These are phyloP conservation scores for Annulohypoxylon bovei DNA, from an alignment of 495 filamentous ascomycete genomes.

Conservation along the genomic window DNA sequence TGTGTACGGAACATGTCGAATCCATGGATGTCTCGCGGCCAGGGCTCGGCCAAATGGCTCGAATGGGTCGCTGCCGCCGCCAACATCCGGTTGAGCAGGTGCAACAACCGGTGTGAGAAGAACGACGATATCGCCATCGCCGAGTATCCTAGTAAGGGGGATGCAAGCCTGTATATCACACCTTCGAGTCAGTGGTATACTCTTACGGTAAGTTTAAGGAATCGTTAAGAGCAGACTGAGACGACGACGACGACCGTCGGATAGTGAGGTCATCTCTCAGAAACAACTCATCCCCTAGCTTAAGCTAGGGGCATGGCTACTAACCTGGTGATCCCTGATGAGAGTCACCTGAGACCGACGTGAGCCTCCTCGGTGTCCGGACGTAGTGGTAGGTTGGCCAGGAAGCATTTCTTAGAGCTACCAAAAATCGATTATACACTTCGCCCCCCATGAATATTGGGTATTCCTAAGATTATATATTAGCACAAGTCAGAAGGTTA, in stretches of 20 bases:
- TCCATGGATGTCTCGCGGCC: constrained; percentile 61
- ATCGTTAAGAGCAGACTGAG: constrained; percentile 4
- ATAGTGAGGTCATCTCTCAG: not conserved
- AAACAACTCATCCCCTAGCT: not conserved
- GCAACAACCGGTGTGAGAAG: constrained; percentile 69
- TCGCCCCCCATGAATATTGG: constrained; percentile 40
- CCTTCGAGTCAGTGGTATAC: constrained; percentile 15
- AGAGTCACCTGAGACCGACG: constrained; percentile 43
- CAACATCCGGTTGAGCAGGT: constrained; percentile 51
- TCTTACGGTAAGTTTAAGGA: not conserved
- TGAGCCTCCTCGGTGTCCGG: constrained; percentile 45
- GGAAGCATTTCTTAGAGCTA: constrained; percentile 44
- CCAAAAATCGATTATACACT: constrained; percentile 35
- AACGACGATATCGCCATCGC: constrained; percentile 61
- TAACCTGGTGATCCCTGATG: constrained; percentile 42
- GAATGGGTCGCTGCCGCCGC: constrained; percentile 62
- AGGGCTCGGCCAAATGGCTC: constrained; percentile 67
- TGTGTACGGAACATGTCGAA: constrained; percentile 70
- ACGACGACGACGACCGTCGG: not conserved
- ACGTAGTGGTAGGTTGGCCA: constrained; percentile 34
- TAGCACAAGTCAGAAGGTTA: constrained; percentile 23
- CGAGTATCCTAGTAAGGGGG: constrained; percentile 53
- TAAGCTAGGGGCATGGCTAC: constrained; percentile 9
- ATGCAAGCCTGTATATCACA: constrained; percentile 48
- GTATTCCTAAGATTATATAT: constrained; percentile 38